Base-by-base conservation (phyloP, 106 monocot species). In the Amphibolis antarctica region DNA sequence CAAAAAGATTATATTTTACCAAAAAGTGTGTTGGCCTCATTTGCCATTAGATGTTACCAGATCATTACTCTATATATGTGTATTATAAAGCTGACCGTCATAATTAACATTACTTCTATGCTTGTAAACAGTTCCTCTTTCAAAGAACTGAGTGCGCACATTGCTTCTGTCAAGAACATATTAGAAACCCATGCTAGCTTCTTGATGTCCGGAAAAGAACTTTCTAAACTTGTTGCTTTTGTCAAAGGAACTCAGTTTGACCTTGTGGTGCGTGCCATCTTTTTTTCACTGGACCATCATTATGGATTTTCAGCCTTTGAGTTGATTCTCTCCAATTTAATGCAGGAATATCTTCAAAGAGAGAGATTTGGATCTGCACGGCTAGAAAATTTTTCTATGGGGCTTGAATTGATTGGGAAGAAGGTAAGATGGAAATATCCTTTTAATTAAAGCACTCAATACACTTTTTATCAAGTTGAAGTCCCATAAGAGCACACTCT, bases 181-280 rank as follows among this genome's bases (percentile, higher is more conserved):
- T 70, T 98, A 66, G 98, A 98, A 69, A 85, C 55, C 74, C 98
- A 98, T 82, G 98, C 91, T 50, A 83, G 98, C 71, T 87, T 79
- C 53, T 75, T 98, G 59, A 98, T 98, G 98, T 87, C 98, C 68
- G 90, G 80, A 70, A 98, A 98, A 77, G 98, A 98, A 79, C 98
- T 98, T 58, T 91, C 98, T 12, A 98, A 98, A 64, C 85, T 98
- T 50, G 98, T 98, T 68, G 86, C 98, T 55, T 98, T 98, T 88
- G 98, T 98, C 4, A 98, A 98, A 62, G 98, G 98, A 66, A 98
- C 98, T 44, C 98, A 98, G 53, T 98, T 98, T 85, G 98, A 98
- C 76, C 80, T 98, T 77, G 98, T 98, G 87, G 98, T 91, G 36
- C 64, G 24, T 44, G 5, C 58, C 10, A 27, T 18, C 18, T n/a